These are phyloP conservation scores for Sordaria brevicollis DNA, from an alignment of 495 filamentous ascomycete species.

Conservation along the genomic window DNA sequence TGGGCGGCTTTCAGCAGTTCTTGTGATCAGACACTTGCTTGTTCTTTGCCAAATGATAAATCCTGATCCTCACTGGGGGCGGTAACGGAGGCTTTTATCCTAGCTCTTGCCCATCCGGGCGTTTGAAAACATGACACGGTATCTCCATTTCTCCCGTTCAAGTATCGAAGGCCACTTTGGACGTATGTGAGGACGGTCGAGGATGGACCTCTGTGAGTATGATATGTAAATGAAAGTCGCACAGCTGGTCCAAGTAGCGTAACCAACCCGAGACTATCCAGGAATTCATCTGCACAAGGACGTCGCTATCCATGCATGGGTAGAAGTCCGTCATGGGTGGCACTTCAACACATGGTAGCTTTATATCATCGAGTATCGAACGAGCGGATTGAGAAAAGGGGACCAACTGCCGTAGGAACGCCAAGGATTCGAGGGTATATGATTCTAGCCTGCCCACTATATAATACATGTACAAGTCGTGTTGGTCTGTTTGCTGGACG, in stretches of 20 bases:
- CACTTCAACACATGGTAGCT: not conserved
- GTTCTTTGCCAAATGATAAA: not conserved
- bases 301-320: not conserved
- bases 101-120: not conserved
- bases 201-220: not conserved
- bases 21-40: not conserved
- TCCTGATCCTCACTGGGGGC: not conserved
- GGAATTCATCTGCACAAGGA: not conserved
- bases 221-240: not conserved
- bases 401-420: not conserved
- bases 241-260: not conserved
- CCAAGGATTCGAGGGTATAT: constrained; percentile 13
- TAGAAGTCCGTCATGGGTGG: not conserved
- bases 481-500: not conserved
- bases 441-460: constrained; percentile 12
- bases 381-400: not conserved
- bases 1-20: not conserved
- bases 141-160: not conserved
- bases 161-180: not conserved
- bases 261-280: not conserved
- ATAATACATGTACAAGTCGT: constrained; percentile 8
- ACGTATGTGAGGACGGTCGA: not conserved
- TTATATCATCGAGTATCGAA: not conserved
- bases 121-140: not conserved
- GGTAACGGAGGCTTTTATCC: not conserved